Evolutionary conservation across 83 land plant genomes (phyloP), one percentile per base, ranked within the genome.

Genomic region (Picea engelmannii): DNA sequence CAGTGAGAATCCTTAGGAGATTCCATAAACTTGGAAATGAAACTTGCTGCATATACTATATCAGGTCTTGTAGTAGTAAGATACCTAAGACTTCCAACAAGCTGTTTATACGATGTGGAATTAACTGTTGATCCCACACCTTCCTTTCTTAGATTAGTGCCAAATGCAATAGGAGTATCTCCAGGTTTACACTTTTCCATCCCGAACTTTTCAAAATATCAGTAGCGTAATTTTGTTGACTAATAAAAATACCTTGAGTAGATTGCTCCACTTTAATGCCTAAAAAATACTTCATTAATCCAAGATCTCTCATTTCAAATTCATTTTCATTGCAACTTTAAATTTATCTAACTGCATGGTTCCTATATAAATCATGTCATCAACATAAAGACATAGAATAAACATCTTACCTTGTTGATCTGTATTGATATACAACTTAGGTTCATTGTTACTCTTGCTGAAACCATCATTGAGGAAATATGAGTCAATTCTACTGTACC

Each of bases 401-500:
- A 62, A 21, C 5, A 77, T 27, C 0, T 82, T 62, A 20, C 70
- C 83, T 23, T 52, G 55, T 1, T 49, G 59, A 27, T 68, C 20
- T 20, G 20, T 16, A 12, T 79, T 79, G 7, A 23, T 63, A 20
- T 66, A 79, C 6, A 79, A 16, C 0, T 6, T 65, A 23, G 23
- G 85, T 76, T 86, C 83, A 81, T 63, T 44, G 10, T 17, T 11
- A 78, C 62, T 71, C 35, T 61, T 84, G 3, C 35, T n/a, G 68
- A 79, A 84, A 21, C 47, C 81, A 11, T 59, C 47, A 9, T 83
- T 52, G 15, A 7, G 15, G 63, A 83, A 78, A 44, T 81, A 83
- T 16, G 44, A 13, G 13, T 88, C 83, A 25, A 85, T 82, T 5
- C 58, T 66, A 40, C 67, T 84, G 24, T 81, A 84, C 82, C 85